Conservation (phyloP, 352 stramenopile genomes). For the Phytophthora fragariae region DNA sequence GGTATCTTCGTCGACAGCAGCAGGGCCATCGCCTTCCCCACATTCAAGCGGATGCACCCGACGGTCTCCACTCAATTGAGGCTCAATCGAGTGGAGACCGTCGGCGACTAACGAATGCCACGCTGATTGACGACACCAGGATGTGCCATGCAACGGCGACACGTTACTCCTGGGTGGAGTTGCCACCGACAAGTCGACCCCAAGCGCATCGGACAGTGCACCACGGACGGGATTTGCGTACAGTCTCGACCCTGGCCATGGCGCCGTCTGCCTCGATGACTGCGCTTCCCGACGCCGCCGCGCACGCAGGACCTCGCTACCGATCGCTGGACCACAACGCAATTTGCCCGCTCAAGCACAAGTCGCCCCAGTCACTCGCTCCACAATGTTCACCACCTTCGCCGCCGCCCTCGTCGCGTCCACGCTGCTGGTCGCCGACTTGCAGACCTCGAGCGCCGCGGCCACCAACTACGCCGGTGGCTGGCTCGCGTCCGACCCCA, state of each 20-base stretch:
- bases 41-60: neutral
- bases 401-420: conserved; percentile 32
- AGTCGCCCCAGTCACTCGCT: neutral
- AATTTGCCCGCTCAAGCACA: conserved; percentile 20
- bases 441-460: conserved; percentile 23
- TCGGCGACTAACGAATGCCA: conserved; percentile 15
- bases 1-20: conserved; percentile 7
- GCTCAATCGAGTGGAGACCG: conserved; percentile 20
- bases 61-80: no score
- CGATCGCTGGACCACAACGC: conserved; percentile 24
- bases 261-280: conserved; percentile 12
- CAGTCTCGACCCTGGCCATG: conserved; percentile 2
- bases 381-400: conserved; percentile 29
- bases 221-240: conserved; percentile 22
- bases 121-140: conserved; percentile 12
- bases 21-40: conserved; percentile 7
- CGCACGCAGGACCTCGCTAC: conserved; percentile 11
- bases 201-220: conserved; percentile 14
- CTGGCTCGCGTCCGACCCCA: conserved; percentile 50
- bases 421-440: conserved; percentile 37
- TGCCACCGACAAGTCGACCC: conserved; percentile 16
- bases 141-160: conserved; percentile 24
- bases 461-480: conserved; percentile 70
- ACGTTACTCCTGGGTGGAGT: conserved; percentile 32
- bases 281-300: conserved; percentile 2